These are phyloP conservation scores for Urochloa ruziziensis DNA, from an alignment of 176 grass and related monocot species.

Conservation along the genomic window DNA sequence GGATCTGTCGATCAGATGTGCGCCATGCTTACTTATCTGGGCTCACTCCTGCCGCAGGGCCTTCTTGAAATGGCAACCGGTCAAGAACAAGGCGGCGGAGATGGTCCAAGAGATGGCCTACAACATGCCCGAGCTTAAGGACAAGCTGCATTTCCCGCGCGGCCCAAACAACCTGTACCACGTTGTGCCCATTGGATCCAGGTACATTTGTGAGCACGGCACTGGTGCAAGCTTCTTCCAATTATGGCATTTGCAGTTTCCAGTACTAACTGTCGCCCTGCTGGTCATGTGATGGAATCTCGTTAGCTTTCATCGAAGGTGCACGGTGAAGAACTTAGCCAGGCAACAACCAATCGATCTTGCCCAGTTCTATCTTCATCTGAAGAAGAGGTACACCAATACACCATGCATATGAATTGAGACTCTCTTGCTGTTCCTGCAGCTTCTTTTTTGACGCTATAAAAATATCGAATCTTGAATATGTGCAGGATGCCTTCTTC, in stretches of 20 bases:
- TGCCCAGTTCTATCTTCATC: background rate
- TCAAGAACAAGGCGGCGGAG: background rate
- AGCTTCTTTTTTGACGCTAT: background rate
- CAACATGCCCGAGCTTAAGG: background rate
- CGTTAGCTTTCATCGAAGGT: background rate
- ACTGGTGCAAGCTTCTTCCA: no score
- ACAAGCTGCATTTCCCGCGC: background rate
- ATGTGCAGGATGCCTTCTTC: background rate
- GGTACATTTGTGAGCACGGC: no score
- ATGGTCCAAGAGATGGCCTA: background rate
- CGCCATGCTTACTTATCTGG: background rate
- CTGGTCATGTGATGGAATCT: background rate
- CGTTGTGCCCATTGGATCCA: background rate
- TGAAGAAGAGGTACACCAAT: background rate
- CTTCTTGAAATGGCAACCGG: background rate
- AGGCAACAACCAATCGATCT: background rate
- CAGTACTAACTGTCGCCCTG: background rate
- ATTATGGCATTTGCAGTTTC: no score
- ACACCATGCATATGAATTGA: background rate
- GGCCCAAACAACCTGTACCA: background rate
- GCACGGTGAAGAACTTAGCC: background rate
- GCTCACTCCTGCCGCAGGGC: background rate
- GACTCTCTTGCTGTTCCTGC: background rate
- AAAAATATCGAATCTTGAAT: background rate
- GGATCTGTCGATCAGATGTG: background rate